Percentiles rank a stretch among this genome's conserved stretches.
Conservation (phyloP, 306 rosid genomes). For the Datisca glomerata region DNA sequence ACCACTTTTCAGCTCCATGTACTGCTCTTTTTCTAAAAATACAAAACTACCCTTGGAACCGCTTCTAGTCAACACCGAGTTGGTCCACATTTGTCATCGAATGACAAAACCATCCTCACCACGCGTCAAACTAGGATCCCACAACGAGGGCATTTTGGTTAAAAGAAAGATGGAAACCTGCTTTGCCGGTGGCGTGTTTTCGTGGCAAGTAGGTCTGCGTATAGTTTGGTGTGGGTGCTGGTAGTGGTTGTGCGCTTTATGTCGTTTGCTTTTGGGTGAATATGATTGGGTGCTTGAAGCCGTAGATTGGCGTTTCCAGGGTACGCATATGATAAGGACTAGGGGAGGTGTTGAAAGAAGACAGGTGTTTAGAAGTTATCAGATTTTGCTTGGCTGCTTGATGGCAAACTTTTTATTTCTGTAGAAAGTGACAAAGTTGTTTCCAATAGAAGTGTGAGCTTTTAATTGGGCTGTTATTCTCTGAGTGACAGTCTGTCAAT, state of each 20-base stretch:
- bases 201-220: conserved; percentile 46
- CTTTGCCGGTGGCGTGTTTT: conserved; percentile 66
- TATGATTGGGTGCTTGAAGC: conserved; percentile 17
- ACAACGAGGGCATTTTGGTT: conserved; percentile 24
- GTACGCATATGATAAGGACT: conserved; percentile 6
- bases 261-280: conserved; percentile 3
- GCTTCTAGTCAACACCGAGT: conserved; percentile 1
- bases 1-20: conserved; percentile 14
- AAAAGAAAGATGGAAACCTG: background rate
- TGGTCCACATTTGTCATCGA: background rate
- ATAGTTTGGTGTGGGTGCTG: conserved; percentile 33
- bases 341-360: background rate
- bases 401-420: conserved; percentile 6
- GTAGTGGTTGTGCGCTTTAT: conserved; percentile 42
- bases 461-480: conserved; percentile 16
- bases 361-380: no score
- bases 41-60: conserved; percentile 26
- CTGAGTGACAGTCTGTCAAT: conserved; percentile 26
- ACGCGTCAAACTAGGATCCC: conserved; percentile 12
- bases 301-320: conserved; percentile 13
- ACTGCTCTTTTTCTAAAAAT: conserved; percentile 5
- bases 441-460: background rate
- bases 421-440: conserved; percentile 2
- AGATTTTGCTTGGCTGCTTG: no score
- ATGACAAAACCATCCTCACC: background rate